Conservation (phyloP, 1,284 basidiomycete species). For the Cutaneotrichosporon sp. region DNA sequence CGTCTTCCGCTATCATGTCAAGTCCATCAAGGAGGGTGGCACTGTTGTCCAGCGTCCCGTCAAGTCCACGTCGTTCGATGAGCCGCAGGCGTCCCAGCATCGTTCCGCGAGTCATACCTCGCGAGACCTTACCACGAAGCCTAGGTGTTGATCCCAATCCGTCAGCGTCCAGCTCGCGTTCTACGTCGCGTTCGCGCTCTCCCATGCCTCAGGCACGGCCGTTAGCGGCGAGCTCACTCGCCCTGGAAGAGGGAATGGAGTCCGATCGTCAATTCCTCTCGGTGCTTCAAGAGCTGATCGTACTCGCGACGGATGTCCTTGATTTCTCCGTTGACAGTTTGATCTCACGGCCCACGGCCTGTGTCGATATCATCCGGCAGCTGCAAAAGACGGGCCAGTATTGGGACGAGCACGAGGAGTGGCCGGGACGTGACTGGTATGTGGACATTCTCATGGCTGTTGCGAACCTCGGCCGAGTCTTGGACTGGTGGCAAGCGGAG, state of each 20-base stretch:
- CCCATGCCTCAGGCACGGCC: constrained; percentile 72
- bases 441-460: constrained; percentile 95
- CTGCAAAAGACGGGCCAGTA: constrained; percentile 85
- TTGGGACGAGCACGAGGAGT: constrained; percentile 97
- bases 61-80: constrained; percentile 31
- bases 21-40: constrained; percentile 32
- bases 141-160: constrained; percentile 3
- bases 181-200: constrained; percentile 89
- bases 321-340: constrained; percentile 85
- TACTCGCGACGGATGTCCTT: constrained; percentile 87
- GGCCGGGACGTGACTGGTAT: constrained; percentile 98
- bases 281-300: constrained; percentile 89
- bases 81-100: constrained; percentile 37
- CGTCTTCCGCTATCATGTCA: constrained; percentile 14
- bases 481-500: constrained; percentile 99
- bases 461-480: constrained; percentile 88
- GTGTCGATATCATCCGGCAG: constrained; percentile 79
- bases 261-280: constrained; percentile 58
- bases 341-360: constrained; percentile 75
- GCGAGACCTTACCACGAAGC: constrained; percentile 1
- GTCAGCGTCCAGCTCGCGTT: constrained; percentile 82
- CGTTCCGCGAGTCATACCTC: constrained; percentile 38
- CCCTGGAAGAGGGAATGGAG: constrained; percentile 18
- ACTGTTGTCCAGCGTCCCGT: constrained; percentile 25
- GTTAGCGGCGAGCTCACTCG: constrained; percentile 10